Conservation (phyloP, 192 early-diverging fungal genomes). For the Backusella sp. region DNA sequence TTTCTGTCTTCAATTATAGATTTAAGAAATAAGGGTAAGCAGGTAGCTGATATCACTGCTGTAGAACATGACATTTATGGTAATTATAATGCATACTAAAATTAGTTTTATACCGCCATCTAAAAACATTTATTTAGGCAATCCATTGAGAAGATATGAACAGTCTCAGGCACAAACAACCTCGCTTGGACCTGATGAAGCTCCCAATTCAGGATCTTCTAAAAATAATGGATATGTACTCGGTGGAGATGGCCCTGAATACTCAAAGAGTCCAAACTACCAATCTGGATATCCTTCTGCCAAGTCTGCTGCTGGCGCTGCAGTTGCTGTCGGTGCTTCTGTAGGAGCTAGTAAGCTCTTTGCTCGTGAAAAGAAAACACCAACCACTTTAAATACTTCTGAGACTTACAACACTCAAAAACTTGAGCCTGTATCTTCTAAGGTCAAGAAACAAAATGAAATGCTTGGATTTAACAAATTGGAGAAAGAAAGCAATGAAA, state of each 20-base stretch:
- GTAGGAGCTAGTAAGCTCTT: not conserved
- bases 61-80: not conserved
- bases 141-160: not conserved
- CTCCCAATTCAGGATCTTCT: not conserved
- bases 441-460: not conserved
- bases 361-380: not conserved
- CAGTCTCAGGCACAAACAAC: not conserved
- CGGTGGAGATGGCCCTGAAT: not conserved
- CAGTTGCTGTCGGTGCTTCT: not conserved
- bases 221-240: not conserved
- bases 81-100: not conserved
- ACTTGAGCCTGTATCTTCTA: not conserved
- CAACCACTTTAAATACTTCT: not conserved
- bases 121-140: not conserved
- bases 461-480: not conserved
- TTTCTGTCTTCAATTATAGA: not conserved
- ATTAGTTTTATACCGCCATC: not conserved
- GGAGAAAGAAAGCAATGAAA: not conserved
- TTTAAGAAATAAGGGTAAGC: not conserved
- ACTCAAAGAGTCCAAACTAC: not conserved
- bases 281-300: not conserved
- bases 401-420: not conserved
- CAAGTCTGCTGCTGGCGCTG: not conserved
- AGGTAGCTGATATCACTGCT: not conserved
- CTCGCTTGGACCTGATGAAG: not conserved